phyloP scores from a whole-genome alignment of 1,139 yeast species.

The Hemisphaericaspora xylanilytica region DNA sequence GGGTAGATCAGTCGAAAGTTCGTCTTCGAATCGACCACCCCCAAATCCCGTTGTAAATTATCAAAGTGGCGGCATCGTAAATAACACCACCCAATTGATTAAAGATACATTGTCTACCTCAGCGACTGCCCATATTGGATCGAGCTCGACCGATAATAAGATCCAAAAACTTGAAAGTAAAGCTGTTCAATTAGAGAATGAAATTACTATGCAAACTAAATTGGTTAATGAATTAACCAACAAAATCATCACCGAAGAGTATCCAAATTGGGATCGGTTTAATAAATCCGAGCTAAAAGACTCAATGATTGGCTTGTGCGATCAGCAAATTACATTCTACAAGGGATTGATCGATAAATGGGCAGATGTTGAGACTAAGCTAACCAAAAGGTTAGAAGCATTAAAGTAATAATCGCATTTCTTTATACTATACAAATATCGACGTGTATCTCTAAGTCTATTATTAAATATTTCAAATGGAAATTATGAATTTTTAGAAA shows the following conservation, averaged over 20 bases:
- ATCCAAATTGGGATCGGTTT: conserved; percentile 76
- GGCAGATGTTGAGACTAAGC: conserved; percentile 55
- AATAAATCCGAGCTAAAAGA: conserved; percentile 75
- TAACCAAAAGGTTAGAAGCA: conserved; percentile 39
- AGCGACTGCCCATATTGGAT: conserved; percentile 42
- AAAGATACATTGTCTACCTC: conserved; percentile 48
- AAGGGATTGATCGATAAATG: conserved; percentile 69
- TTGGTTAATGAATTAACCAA: conserved; percentile 60
- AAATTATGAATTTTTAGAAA: not conserved
- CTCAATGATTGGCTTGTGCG: conserved; percentile 68
- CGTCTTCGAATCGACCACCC: conserved; percentile 27
- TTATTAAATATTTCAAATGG: not conserved
- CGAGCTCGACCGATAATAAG: conserved; percentile 37
- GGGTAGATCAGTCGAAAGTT: conserved; percentile 44
- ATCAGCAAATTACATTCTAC: conserved; percentile 74
- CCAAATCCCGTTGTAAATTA: conserved; percentile 28
- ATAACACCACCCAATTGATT: conserved; percentile 44
- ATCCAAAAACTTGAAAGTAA: conserved; percentile 31
- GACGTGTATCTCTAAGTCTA: not conserved
- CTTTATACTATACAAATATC: conserved; percentile 1
- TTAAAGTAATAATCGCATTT: conserved; percentile 14
- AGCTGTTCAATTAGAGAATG: conserved; percentile 41
- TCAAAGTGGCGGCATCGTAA: conserved; percentile 33
- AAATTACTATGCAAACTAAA: conserved; percentile 54
- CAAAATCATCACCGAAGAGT: conserved; percentile 74